Percentiles rank a stretch among this genome's conserved stretches.
Conservation (phyloP, 352 stramenopile genomes). For the Thalassiosira gravida region DNA sequence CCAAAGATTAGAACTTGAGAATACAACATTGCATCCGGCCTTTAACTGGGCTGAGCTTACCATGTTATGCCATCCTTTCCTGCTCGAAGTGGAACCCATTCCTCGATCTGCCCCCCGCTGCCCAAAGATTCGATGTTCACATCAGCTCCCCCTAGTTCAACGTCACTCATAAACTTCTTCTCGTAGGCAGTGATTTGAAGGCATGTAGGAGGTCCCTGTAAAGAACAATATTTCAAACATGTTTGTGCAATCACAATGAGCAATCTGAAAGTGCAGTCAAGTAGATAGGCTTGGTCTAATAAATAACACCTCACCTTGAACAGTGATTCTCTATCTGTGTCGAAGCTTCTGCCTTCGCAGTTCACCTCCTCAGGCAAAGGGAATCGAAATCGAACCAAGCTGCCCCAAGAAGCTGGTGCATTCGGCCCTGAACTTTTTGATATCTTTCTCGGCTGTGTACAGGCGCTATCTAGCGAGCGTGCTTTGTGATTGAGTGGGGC, state of each 20-base stretch:
- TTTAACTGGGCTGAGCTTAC: slow-evolving; percentile 40
- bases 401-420: slow-evolving; percentile 84
- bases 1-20: too few species aligned
- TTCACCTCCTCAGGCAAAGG: slow-evolving; percentile 81
- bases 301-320: slow-evolving; percentile 69
- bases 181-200: slow-evolving; percentile 86
- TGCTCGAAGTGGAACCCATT: slow-evolving; percentile 83
- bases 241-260: neutral
- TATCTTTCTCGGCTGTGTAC: slow-evolving; percentile 77
- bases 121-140: slow-evolving; percentile 77
- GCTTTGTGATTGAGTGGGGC: slow-evolving; percentile 80
- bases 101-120: slow-evolving; percentile 82
- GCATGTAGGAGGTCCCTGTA: slow-evolving; percentile 72
- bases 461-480: slow-evolving; percentile 77
- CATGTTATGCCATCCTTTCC: slow-evolving; percentile 83
- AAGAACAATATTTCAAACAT: neutral
- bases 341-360: slow-evolving; percentile 77
- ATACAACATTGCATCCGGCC: too few species aligned
- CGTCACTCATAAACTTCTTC: slow-evolving; percentile 87
- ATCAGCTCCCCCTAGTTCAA: slow-evolving; percentile 78
- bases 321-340: slow-evolving; percentile 77
- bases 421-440: slow-evolving; percentile 85
- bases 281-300: neutral
- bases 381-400: slow-evolving; percentile 82
- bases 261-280: neutral